Conservation (phyloP, 345 rosid species). For the Brassica napus region DNA sequence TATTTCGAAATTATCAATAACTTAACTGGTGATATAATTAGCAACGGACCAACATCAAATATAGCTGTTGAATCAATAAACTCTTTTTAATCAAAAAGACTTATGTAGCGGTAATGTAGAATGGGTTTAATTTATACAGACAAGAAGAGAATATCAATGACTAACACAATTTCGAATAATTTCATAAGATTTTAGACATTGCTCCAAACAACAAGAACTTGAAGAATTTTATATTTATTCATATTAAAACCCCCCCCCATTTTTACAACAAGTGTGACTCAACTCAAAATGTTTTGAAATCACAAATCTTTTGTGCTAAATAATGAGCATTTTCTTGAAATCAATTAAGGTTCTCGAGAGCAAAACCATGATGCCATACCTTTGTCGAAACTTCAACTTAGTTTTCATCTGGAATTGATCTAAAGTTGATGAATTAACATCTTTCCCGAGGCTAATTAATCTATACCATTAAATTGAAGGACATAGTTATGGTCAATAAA, state of each 20-base stretch:
- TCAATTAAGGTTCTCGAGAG: background rate
- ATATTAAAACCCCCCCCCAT: no score
- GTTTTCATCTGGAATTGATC: background rate
- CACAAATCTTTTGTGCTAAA: background rate
- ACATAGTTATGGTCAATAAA: background rate
- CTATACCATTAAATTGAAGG: background rate
- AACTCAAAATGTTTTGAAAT: background rate
- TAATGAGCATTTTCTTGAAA: background rate
- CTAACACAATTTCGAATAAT: background rate
- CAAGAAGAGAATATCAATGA: background rate
- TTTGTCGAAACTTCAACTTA: background rate
- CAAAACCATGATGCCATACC: background rate
- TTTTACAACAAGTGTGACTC: background rate
- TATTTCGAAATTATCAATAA: background rate
- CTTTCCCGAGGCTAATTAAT: background rate
- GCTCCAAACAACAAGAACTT: background rate
- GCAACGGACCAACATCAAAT: background rate
- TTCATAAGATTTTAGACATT: background rate
- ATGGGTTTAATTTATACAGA: background rate
- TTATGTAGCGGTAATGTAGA: background rate
- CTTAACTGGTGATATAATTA: background rate
- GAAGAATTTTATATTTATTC: background rate
- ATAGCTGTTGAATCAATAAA: background rate
- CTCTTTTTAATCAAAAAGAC: background rate
- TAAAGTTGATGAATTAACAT: background rate